Percentiles rank a stretch among this genome's conserved stretches.
Evolutionary conservation across 2,329 filamentous ascomycete species (phyloP).

Genomic region (Colletotrichum lupini): DNA sequence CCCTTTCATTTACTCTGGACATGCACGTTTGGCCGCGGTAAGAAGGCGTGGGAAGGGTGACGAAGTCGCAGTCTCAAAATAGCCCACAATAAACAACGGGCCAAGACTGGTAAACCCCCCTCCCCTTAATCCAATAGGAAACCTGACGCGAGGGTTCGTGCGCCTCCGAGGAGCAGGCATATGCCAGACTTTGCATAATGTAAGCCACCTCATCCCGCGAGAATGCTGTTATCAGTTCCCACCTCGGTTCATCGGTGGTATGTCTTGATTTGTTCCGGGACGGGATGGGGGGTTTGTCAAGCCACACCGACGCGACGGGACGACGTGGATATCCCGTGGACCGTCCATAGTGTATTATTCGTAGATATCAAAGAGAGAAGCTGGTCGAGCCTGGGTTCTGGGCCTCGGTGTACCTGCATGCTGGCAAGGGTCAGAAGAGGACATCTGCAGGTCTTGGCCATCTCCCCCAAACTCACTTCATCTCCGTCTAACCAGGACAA

Average conservation of each 20-base stretch:
- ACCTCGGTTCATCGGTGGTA: background rate
- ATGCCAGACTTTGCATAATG: background rate
- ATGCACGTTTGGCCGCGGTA: background rate
- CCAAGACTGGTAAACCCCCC: background rate
- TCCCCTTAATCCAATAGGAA: constrained; percentile 6
- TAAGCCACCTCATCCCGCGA: constrained; percentile 5
- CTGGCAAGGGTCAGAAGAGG: background rate
- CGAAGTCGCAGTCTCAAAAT: constrained; percentile 26
- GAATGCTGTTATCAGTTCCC: constrained; percentile 2
- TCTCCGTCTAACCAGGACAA: constrained; percentile 17
- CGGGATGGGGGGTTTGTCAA: constrained; percentile 2
- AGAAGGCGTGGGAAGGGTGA: constrained; percentile 2
- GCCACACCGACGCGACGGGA: constrained; percentile 7
- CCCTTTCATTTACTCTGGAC: constrained; percentile 31
- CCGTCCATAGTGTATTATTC: background rate
- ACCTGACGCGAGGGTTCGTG: constrained; percentile 30
- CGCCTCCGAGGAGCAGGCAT: constrained; percentile 6
- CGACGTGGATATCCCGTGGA: background rate
- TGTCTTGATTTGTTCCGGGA: constrained; percentile 10
- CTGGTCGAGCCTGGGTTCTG: background rate
- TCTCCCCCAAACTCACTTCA: constrained; percentile 20
- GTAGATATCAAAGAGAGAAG: background rate
- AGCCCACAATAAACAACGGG: constrained; percentile 29
- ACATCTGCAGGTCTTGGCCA: constrained; percentile 14
- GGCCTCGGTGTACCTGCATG: constrained; percentile 2